These are phyloP conservation scores for Aspergillus eucalypticola DNA, from an alignment of 2,329 filamentous ascomycete species.

Conservation along the genomic window DNA sequence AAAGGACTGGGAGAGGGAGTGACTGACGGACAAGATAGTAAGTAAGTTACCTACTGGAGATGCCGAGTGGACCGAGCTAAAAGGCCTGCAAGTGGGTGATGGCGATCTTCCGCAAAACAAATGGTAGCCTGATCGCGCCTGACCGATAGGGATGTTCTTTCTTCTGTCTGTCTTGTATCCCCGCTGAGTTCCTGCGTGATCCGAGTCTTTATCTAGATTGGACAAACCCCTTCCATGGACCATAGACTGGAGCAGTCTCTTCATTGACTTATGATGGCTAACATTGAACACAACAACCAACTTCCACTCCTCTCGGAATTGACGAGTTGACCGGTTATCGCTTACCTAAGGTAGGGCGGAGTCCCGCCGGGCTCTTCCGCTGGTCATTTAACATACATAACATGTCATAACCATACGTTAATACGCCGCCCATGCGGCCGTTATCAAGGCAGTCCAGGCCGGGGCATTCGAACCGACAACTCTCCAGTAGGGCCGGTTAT, in stretches of 20 bases:
- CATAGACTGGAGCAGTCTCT: too few species aligned
- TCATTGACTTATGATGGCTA: too few species aligned
- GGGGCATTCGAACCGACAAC: not conserved
- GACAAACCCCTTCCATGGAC: not conserved
- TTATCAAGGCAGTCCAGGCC: not conserved
- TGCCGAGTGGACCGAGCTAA: constrained; percentile 1
- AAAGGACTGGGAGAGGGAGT: not conserved
- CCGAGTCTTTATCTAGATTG: not conserved
- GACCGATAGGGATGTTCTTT: not conserved
- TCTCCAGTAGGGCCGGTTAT: not conserved
- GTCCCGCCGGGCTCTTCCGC: constrained; percentile 31
- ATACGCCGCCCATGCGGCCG: not conserved
- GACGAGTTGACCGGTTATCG: not conserved
- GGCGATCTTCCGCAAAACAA: constrained; percentile 1
- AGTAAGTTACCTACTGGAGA: not conserved
- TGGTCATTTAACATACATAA: constrained; percentile 17
- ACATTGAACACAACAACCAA: too few species aligned
- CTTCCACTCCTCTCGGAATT: too few species aligned
- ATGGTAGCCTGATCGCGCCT: not conserved
- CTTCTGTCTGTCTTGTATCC: not conserved
- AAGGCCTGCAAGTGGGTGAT: not conserved
- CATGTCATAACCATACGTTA: constrained; percentile 13
- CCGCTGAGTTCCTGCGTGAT: not conserved
- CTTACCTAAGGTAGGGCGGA: constrained; percentile 18
- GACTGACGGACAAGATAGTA: too few species aligned